These are phyloP conservation scores for Pyrrhoderma lamaoense DNA, from an alignment of 1,284 basidiomycete genomes.

Conservation along the genomic window DNA sequence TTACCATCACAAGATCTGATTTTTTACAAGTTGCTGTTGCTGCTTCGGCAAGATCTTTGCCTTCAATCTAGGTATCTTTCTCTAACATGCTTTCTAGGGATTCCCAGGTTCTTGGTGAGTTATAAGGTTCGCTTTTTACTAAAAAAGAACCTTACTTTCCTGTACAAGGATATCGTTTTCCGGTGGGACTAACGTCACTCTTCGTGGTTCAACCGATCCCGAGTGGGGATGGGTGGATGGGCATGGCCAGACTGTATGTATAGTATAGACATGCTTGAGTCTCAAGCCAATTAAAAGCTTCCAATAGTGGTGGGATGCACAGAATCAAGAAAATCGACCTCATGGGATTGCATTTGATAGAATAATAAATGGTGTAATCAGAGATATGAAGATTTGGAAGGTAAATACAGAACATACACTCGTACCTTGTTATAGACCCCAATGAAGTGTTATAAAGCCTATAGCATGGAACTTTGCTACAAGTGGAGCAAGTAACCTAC, in stretches of 20 bases:
- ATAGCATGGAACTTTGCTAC: conserved; percentile 53
- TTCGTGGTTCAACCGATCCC: conserved; percentile 45
- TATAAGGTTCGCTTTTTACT: neutral
- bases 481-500: conserved; percentile 41
- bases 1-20: neutral
- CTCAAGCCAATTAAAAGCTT: neutral
- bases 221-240: conserved; percentile 56
- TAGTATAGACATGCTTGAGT: neutral
- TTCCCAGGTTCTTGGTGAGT: conserved; percentile 44
- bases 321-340: conserved; percentile 47
- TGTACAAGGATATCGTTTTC: conserved; percentile 40
- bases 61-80: neutral
- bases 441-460: conserved; percentile 30
- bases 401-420: conserved; percentile 24
- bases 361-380: conserved; percentile 45
- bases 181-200: conserved; percentile 50
- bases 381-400: conserved; percentile 55
- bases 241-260: conserved; percentile 46
- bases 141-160: neutral
- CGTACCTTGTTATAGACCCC: neutral
- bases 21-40: conserved; percentile 33
- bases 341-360: conserved; percentile 47
- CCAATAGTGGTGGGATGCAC: conserved; percentile 51
- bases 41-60: conserved; percentile 31
- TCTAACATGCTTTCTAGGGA: conserved; percentile 26